Base-by-base conservation (phyloP, 176 grass and related monocot species). In the Pontederia crassipes region DNA sequence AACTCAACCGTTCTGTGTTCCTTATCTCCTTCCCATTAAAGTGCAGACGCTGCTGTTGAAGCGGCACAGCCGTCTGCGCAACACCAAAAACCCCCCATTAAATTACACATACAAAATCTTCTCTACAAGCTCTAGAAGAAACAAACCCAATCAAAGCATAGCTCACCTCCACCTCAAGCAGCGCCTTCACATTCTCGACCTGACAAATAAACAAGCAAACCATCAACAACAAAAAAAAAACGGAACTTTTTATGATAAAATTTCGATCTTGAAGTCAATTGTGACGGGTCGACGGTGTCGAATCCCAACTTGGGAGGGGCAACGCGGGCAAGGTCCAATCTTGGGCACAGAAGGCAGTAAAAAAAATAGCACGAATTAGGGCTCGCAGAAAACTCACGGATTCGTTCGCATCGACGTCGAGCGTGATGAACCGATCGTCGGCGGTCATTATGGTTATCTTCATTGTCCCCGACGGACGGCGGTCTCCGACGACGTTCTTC, bases 181-280 rank as follows among this genome's bases (percentile, higher is more conserved):
- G 78, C 12, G 87, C 93, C 69, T 97, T 97, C 56, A 97, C 72
- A 85, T 97, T 97, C 74, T 97, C 93, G 66, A 97, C 87, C 93
- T 97, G 29, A 78, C 73, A 66, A 56, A 11, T 51, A 58, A 0
- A 24, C 16, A 47, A 17, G 11, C n/a, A n/a, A n/a, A n/a, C n/a
- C n/a, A n/a, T n/a, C n/a, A n/a, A n/a, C n/a, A n/a, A n/a, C n/a
- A n/a, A n/a, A n/a, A n/a, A n/a, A n/a, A n/a, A n/a, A n/a, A n/a
- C n/a, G n/a, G n/a, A n/a, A n/a, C n/a, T n/a, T 77, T 59, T 16
- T 26, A 24, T 54, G 59, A 11, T 12, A 46, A 29, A 59, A 35
- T 2, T 66, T 54, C 13, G 6, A 52, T 52, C 11, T 53, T 55
- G n/a, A 55, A 9, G 17, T 16, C 29, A 35, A 35, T 35, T 35